Evolutionary conservation across 345 rosid genomes (phyloP), one percentile per base, ranked within the genome.

Genomic region (Eutrema yunnanense): DNA sequence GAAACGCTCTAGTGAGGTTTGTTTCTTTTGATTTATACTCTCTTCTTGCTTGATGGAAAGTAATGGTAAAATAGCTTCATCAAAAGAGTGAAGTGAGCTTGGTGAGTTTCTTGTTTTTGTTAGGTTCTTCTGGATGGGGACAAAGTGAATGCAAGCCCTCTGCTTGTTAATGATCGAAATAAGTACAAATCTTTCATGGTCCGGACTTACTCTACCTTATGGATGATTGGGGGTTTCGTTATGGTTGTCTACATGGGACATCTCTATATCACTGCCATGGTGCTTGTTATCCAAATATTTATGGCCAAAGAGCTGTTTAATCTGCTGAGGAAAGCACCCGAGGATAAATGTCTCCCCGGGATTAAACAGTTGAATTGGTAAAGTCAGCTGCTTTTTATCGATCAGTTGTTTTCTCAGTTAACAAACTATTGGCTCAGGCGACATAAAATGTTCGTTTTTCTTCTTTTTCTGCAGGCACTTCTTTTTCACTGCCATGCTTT

Each of bases 401-500:
- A 6, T 53, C 6, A 11, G 14, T 34, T 51, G 9, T 47, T 41
- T 32, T 5, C 34, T 16, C 9, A 3, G 43, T 50, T 49, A 46
- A 14, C 3, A 14, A 16, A 19, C 11, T 33, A 42, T 46, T 53
- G 77, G 59, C 16, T 64, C 19, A 57, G n/a, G 76, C 9, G 73
- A 32, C 36, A 27, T 65, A 9, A 41, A 11, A 3, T 38, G 22
- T 61, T 27, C 26, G 19, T 62, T 65, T 34, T 65, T 63, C 37
- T 37, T 37, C 12, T 22, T 63, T 38, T 37, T 37, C 22, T 81
- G 78, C 49, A 92, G 98, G 99, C 89, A 92, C 77, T 95, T 95
- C 82, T 92, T 95, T 89, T 92, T 95, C 85, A 90, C 97, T 42
- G 96, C 89, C 22, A 95, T 95, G 99, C 80, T 92, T 56, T 95